A percentile compares a stretch with the other conserved stretches of the same genome.
Conservation (phyloP, 805 yeast genomes). For the Saccharomycopsis malanga region DNA sequence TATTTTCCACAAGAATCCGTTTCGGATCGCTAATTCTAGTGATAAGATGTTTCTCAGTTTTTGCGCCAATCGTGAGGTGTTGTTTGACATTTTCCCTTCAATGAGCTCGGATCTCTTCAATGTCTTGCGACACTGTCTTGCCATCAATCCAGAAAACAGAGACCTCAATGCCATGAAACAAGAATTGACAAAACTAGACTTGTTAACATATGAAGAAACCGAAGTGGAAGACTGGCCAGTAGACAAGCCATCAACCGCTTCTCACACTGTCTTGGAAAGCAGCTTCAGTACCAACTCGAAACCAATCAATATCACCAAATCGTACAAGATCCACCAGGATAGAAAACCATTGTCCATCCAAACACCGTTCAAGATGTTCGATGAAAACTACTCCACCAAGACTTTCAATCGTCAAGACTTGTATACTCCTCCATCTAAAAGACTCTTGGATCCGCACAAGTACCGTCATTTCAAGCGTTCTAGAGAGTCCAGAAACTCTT, state of each 20-base stretch:
- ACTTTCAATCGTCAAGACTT: slow-evolving; percentile 59
- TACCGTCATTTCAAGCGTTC: neutral
- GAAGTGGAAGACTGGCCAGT: slow-evolving; percentile 29
- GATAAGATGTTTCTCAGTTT: slow-evolving; percentile 33
- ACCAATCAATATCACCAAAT: slow-evolving; percentile 27
- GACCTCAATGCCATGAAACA: slow-evolving; percentile 51
- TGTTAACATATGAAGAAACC: slow-evolving; percentile 78
- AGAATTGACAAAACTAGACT: slow-evolving; percentile 53
- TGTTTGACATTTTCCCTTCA: slow-evolving; percentile 85
- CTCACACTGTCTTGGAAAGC: slow-evolving; percentile 12
- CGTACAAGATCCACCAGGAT: slow-evolving; percentile 26
- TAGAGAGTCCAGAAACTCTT: slow-evolving; percentile 1
- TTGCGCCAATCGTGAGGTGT: slow-evolving; percentile 68
- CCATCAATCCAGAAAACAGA: slow-evolving; percentile 84
- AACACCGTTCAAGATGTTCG: slow-evolving; percentile 35
- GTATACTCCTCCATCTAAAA: slow-evolving; percentile 63
- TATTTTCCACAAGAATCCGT: slow-evolving; percentile 83
- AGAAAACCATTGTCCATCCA: slow-evolving; percentile 63
- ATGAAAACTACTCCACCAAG: slow-evolving; percentile 23
- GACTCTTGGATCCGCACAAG: slow-evolving; percentile 9
- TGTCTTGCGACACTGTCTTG: slow-evolving; percentile 69
- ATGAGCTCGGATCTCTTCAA: slow-evolving; percentile 82
- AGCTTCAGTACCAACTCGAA: slow-evolving; percentile 24
- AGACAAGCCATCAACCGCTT: slow-evolving; percentile 26
- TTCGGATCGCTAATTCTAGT: slow-evolving; percentile 65